Percentiles rank a stretch among this genome's conserved stretches.
These are phyloP conservation scores for Hygrophorus russula DNA, from an alignment of 768 basidiomycete species.

Conservation along the genomic window DNA sequence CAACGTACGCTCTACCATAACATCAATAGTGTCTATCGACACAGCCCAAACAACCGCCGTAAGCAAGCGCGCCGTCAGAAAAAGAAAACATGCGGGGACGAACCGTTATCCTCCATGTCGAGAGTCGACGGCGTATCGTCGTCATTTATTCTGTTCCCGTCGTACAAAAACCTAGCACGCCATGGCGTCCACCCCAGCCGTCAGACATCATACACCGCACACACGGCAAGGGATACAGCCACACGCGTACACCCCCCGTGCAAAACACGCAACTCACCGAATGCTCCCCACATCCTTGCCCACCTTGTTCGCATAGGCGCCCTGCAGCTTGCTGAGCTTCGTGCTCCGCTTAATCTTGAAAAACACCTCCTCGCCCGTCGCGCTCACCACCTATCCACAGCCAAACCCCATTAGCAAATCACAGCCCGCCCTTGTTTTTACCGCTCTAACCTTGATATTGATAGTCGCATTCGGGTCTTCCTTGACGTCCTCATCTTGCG, in stretches of 20 bases:
- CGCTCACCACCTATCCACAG: conserved; percentile 51
- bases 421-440: not conserved
- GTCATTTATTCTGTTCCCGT: conserved; percentile 76
- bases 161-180: conserved; percentile 71
- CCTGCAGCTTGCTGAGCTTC: conserved; percentile 85
- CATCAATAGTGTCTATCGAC: conserved; percentile 78
- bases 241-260: not conserved
- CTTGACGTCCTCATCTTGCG: conserved; percentile 35
- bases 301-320: conserved; percentile 86
- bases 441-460: conserved; percentile 55
- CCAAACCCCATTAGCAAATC: conserved; percentile 1
- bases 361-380: conserved; percentile 79
- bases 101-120: conserved; percentile 87
- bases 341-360: conserved; percentile 97
- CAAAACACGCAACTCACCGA: conserved; percentile 43
- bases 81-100: conserved; percentile 12
- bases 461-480: conserved; percentile 57
- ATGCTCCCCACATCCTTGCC: conserved; percentile 84
- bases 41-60: conserved; percentile 1
- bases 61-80: conserved; percentile 1
- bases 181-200: too few relatives aligned
- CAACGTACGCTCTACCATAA: conserved; percentile 89
- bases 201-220: too few relatives aligned
- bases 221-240: too few relatives aligned
- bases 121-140: conserved; percentile 79